phyloP scores from a whole-genome alignment of 106 monocot species.

The Alisma plantagoaquatica region DNA sequence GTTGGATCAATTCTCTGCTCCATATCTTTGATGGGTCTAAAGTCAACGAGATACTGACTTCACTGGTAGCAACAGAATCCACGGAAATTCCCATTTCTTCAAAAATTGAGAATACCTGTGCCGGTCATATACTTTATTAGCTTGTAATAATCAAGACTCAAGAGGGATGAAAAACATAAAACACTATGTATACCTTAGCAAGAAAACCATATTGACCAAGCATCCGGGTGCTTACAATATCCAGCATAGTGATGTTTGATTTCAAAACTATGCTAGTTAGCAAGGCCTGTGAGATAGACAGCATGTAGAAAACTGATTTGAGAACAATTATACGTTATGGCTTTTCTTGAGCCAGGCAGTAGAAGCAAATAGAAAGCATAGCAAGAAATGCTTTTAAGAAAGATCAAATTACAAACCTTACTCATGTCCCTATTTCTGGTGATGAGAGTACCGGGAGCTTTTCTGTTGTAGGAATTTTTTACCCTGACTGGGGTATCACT shows the following conservation, averaged over 20 bases:
- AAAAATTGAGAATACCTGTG: slow-evolving; percentile 92
- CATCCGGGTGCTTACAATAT: slow-evolving; percentile 95
- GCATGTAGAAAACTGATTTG: too few relatives aligned
- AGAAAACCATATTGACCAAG: slow-evolving; percentile 97
- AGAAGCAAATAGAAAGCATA: neutral
- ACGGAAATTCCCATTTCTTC: slow-evolving; percentile 93
- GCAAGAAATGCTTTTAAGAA: slow-evolving; percentile 1
- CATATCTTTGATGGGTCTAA: slow-evolving; percentile 91
- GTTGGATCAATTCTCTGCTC: slow-evolving; percentile 82
- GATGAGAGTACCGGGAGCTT: slow-evolving; percentile 87
- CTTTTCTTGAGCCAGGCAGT: too few relatives aligned
- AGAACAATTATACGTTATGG: too few relatives aligned
- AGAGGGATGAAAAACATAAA: neutral
- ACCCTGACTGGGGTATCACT: slow-evolving; percentile 84
- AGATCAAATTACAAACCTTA: slow-evolving; percentile 29
- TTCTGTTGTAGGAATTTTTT: slow-evolving; percentile 81
- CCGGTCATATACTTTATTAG: neutral
- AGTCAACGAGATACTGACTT: slow-evolving; percentile 97
- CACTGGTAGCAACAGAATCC: slow-evolving; percentile 94
- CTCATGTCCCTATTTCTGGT: slow-evolving; percentile 89
- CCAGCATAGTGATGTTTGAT: slow-evolving; percentile 87
- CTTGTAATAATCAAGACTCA: neutral
- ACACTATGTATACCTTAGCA: slow-evolving; percentile 52
- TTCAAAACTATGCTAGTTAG: slow-evolving; percentile 94
- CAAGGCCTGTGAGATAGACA: slow-evolving; percentile 58